These are phyloP conservation scores for Calonectria naviculata DNA, from an alignment of 2,329 filamentous ascomycete genomes.

Conservation along the genomic window DNA sequence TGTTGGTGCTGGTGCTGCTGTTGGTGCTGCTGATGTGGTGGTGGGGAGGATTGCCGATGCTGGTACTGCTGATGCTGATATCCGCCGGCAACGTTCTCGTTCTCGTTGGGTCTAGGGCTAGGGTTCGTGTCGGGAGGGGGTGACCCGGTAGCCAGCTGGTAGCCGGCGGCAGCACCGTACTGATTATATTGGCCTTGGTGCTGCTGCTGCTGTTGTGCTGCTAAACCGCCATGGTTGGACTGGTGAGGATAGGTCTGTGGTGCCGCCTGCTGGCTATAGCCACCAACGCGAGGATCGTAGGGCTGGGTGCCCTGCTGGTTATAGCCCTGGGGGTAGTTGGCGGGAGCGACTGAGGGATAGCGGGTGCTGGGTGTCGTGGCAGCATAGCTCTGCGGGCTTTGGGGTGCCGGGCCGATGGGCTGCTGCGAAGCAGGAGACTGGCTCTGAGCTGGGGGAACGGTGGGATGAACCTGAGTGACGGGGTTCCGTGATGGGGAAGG, in stretches of 20 bases:
- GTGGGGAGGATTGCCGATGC: constrained; percentile 10
- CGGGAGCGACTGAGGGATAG: constrained; percentile 43
- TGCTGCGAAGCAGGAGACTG: constrained; percentile 12
- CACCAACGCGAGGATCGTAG: constrained; percentile 38
- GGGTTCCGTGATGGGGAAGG: constrained; percentile 22
- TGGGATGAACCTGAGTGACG: neutral
- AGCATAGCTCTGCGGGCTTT: constrained; percentile 35
- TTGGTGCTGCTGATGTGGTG: constrained; percentile 17
- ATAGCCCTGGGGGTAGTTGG: constrained; percentile 36
- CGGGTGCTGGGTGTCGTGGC: constrained; percentile 33
- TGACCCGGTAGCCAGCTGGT: constrained; percentile 33
- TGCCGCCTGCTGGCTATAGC: constrained; percentile 32
- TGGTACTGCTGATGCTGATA: constrained; percentile 18
- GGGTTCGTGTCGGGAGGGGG: constrained; percentile 44
- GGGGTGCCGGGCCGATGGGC: constrained; percentile 32
- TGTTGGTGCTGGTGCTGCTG: constrained; percentile 18
- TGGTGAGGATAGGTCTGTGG: constrained; percentile 29
- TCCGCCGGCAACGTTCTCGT: constrained; percentile 4
- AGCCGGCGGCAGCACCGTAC: constrained; percentile 31
- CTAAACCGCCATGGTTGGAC: constrained; percentile 34
- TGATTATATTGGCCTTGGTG: constrained; percentile 35
- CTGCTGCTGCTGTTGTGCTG: constrained; percentile 27
- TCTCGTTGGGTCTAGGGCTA: constrained; percentile 41
- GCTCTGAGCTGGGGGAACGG: constrained; percentile 11
- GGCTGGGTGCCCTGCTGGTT: constrained; percentile 32